Evolutionary conservation across 2,329 filamentous ascomycete species (phyloP).

Genomic region (Monilinia polystroma): DNA sequence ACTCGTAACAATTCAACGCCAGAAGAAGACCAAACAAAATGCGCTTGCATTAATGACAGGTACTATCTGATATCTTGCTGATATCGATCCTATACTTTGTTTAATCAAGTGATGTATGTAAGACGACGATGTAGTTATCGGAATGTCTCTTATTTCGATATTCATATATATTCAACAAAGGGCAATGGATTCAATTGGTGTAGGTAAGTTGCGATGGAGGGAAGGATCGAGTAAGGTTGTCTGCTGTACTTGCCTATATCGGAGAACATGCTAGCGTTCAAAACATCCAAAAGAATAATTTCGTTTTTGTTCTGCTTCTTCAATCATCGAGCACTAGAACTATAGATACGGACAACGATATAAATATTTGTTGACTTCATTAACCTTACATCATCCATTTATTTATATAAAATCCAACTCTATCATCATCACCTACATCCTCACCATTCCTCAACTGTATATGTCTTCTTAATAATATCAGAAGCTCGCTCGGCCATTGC

Average conservation of each 20-base stretch:
- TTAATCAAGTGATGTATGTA: background rate
- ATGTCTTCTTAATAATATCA: conserved; percentile 22
- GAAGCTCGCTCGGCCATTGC: conserved; percentile 30
- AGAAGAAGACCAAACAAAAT: background rate
- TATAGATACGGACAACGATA: no score
- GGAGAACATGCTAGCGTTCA: background rate
- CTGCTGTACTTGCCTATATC: background rate
- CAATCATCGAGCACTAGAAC: background rate
- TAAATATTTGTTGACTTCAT: no score
- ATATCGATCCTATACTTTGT: background rate
- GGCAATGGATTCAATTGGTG: background rate
- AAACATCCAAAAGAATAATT: no score
- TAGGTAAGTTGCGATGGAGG: background rate
- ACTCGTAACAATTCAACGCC: background rate
- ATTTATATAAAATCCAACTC: background rate
- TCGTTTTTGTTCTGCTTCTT: background rate
- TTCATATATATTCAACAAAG: background rate
- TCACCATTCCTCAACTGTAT: background rate
- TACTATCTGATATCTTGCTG: no score
- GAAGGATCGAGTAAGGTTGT: background rate
- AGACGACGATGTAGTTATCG: background rate
- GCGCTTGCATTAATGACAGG: background rate
- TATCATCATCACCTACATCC: background rate
- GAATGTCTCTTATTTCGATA: no score
- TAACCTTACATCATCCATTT: no score